Evolutionary conservation across 164 flowering plant genomes (phyloP).

Genomic region (Stephania yunnanensis): DNA sequence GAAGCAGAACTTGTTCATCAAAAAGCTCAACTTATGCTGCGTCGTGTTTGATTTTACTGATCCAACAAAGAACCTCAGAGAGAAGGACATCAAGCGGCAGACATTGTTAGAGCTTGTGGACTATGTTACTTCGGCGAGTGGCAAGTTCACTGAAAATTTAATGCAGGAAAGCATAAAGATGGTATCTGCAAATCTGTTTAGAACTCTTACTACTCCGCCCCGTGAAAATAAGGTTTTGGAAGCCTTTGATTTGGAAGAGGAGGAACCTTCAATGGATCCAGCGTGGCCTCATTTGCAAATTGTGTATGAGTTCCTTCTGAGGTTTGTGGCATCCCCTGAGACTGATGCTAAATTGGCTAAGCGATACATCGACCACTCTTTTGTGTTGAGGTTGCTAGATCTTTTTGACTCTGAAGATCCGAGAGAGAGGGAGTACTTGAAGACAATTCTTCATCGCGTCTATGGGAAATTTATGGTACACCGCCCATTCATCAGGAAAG

Average conservation of each 20-base stretch:
- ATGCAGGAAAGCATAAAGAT: conserved; percentile 59
- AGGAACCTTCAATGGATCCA: conserved; percentile 78
- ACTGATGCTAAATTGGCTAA: conserved; percentile 77
- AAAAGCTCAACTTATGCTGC: conserved; percentile 64
- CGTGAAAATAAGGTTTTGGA: conserved; percentile 52
- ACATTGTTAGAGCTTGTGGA: conserved; percentile 78
- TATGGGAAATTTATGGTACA: conserved; percentile 92
- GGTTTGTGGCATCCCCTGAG: conserved; percentile 74
- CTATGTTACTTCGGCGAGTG: conserved; percentile 60
- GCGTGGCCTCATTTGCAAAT: conserved; percentile 89
- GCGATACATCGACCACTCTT: conserved; percentile 67
- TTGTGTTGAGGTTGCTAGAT: conserved; percentile 64
- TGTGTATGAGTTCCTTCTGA: conserved; percentile 65
- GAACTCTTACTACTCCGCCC: conserved; percentile 49
- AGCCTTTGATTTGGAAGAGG: conserved; percentile 71
- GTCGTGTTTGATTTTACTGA: conserved; percentile 69
- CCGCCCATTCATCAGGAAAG: conserved; percentile 73
- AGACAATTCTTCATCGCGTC: conserved; percentile 77
- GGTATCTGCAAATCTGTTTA: conserved; percentile 67
- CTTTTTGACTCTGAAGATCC: conserved; percentile 86
- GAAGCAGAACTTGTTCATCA: conserved; percentile 60
- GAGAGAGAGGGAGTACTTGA: conserved; percentile 81
- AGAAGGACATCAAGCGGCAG: conserved; percentile 76
- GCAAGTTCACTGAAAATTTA: conserved; percentile 50
- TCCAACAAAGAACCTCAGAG: conserved; percentile 62